These are phyloP conservation scores for Aspergillus arachidicola DNA, from an alignment of 2,329 filamentous ascomycete genomes.

Conservation along the genomic window DNA sequence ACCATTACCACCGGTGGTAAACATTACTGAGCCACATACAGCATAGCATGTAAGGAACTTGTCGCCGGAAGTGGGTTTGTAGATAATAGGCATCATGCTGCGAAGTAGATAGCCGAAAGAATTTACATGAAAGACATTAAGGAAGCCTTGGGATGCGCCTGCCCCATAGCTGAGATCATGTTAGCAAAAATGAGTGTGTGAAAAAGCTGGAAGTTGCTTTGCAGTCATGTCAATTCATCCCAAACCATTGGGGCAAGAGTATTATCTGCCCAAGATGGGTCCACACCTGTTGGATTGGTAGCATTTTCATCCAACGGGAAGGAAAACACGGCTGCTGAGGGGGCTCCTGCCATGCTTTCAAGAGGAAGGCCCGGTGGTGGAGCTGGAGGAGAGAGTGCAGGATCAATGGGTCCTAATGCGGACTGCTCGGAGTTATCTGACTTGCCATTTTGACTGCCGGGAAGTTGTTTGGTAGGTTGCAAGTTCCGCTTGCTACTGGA, in stretches of 20 bases:
- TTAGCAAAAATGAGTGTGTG: neutral
- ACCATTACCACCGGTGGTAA: neutral
- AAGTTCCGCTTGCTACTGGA: slow-evolving; percentile 17
- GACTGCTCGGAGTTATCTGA: slow-evolving; percentile 14
- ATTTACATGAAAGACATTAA: neutral
- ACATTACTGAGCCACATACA: neutral
- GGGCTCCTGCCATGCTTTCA: slow-evolving; percentile 24
- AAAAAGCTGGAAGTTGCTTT: neutral
- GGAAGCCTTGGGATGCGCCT: neutral
- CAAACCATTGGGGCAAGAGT: slow-evolving; percentile 44
- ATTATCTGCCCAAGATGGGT: slow-evolving; percentile 40
- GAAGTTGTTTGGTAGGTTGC: slow-evolving; percentile 12
- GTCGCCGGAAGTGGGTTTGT: neutral
- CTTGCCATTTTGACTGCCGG: slow-evolving; percentile 17
- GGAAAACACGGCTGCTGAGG: slow-evolving; percentile 24
- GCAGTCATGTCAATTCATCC: slow-evolving; percentile 37
- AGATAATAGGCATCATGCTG: neutral
- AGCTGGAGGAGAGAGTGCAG: slow-evolving; percentile 34
- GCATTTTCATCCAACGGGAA: slow-evolving; percentile 38
- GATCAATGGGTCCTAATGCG: slow-evolving; percentile 30
- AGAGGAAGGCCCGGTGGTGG: slow-evolving; percentile 31
- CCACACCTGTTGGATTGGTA: slow-evolving; percentile 19
- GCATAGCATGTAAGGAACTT: neutral
- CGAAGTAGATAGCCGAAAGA: neutral
- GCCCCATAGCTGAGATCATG: neutral